Percentiles rank a stretch among this genome's conserved stretches.
Evolutionary conservation across 1,284 basidiomycete genomes (phyloP).

Genomic region (Porodaedalea pini): DNA sequence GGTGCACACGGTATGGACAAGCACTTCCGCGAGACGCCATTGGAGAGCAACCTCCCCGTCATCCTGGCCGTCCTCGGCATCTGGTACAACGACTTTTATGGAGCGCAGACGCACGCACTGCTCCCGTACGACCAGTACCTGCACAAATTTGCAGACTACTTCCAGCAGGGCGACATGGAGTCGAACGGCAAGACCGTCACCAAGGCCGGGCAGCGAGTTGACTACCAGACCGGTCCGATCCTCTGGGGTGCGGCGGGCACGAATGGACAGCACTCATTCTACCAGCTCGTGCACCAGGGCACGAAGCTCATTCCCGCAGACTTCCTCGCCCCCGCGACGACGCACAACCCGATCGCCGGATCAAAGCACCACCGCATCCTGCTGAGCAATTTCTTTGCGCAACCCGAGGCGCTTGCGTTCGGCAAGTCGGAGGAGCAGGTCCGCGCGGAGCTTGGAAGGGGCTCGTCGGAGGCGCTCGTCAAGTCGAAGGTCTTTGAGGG

Average conservation of each 20-base stretch:
- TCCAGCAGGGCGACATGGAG: constrained; percentile 99
- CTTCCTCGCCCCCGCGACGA: constrained; percentile 92
- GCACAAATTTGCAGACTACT: constrained; percentile 99
- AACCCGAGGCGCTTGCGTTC: constrained; percentile 95
- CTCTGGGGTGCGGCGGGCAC: constrained; percentile 99
- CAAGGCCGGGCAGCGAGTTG: constrained; percentile 87
- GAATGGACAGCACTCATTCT: constrained; percentile 99
- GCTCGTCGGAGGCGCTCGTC: constrained; percentile 77
- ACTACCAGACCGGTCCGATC: constrained; percentile 99
- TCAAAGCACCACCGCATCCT: constrained; percentile 97
- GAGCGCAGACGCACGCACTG: constrained; percentile 90
- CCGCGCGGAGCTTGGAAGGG: constrained; percentile 69
- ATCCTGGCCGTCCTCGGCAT: constrained; percentile 89
- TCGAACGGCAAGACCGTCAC: constrained; percentile 97
- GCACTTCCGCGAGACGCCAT: constrained; percentile 86
- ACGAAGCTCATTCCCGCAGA: constrained; percentile 92
- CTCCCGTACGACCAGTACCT: constrained; percentile 98
- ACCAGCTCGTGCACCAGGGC: constrained; percentile 96
- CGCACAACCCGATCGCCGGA: constrained; percentile 83
- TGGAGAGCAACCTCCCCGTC: constrained; percentile 92
- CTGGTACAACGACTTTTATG: constrained; percentile 99
- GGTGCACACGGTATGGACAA: constrained; percentile 98
- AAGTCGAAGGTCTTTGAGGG: constrained; percentile 99
- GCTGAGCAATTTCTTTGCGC: constrained; percentile 97
- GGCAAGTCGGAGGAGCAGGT: constrained; percentile 95